Conservation (phyloP, 305 asterid species). For the Plantago coronopus region DNA sequence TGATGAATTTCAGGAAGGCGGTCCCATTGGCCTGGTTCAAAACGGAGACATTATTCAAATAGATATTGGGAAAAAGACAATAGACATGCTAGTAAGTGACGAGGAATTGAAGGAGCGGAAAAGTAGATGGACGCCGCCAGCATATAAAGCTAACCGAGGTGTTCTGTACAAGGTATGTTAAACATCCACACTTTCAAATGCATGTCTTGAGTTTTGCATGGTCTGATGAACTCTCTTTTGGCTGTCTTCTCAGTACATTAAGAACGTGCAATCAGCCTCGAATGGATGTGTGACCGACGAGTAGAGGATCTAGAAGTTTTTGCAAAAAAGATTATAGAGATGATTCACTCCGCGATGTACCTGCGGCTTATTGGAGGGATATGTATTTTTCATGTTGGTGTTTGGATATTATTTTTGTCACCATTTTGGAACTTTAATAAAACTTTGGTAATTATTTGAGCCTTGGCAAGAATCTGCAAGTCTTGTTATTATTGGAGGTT, state of each 20-base stretch:
- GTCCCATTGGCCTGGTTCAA: slow-evolving; percentile 77
- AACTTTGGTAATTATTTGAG: too few relatives aligned
- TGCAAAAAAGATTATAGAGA: slow-evolving; percentile 20
- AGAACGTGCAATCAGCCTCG: slow-evolving; percentile 87
- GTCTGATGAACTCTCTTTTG: neutral
- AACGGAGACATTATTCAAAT: slow-evolving; percentile 75
- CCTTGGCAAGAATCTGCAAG: too few relatives aligned
- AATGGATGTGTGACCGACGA: slow-evolving; percentile 96
- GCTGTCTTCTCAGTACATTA: slow-evolving; percentile 59
- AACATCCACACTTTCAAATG: neutral
- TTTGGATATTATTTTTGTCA: too few relatives aligned
- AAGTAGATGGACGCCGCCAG: slow-evolving; percentile 67
- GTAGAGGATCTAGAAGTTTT: slow-evolving; percentile 15
- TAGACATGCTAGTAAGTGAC: slow-evolving; percentile 64
- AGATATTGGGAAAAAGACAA: slow-evolving; percentile 61
- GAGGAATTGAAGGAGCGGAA: slow-evolving; percentile 63
- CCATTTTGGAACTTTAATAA: too few relatives aligned
- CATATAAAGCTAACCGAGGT: slow-evolving; percentile 74
- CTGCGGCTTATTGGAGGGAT: too few relatives aligned
- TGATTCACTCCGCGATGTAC: neutral
- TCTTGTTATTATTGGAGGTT: too few relatives aligned
- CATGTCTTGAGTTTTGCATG: neutral
- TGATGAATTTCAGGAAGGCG: slow-evolving; percentile 76
- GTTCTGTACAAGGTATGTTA: slow-evolving; percentile 76
- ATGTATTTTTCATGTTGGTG: neutral